Percentiles rank a stretch among this genome's conserved stretches.
Evolutionary conservation across 306 rosid species (phyloP).

Genomic region (Biancaea sappan): DNA sequence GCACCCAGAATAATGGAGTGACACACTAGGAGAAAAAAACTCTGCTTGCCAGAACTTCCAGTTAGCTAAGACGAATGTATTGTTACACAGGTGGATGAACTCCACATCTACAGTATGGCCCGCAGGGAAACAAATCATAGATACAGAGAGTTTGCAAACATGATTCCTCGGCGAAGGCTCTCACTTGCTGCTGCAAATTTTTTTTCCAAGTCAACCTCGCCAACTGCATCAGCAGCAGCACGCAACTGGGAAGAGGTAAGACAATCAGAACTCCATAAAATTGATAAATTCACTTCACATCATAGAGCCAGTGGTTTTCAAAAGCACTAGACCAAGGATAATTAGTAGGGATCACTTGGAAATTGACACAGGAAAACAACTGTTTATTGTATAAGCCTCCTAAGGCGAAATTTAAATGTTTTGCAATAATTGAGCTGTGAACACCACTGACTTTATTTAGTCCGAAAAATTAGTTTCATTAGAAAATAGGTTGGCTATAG

Average conservation of each 20-base stretch:
- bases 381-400: constrained; percentile 2
- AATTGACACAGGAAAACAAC: background rate
- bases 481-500: background rate
- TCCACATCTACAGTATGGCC: constrained; percentile 12
- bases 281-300: background rate
- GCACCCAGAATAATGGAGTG: constrained; percentile 22
- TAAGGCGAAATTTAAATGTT: constrained; percentile 14
- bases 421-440: background rate
- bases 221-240: constrained; percentile 89
- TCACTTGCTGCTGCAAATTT: constrained; percentile 87
- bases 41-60: constrained; percentile 23
- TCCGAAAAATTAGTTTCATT: background rate
- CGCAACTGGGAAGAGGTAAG: constrained; percentile 58
- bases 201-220: constrained; percentile 79
- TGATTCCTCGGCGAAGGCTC: constrained; percentile 95
- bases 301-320: constrained; percentile 1
- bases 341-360: background rate
- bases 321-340: constrained; percentile 8
- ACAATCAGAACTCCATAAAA: constrained; percentile 10
- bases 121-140: constrained; percentile 52
- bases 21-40: background rate
- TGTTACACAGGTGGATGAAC: background rate
- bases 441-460: background rate
- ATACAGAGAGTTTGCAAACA: constrained; percentile 96
- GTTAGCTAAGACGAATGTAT: background rate